Conservation (phyloP, 306 rosid genomes). For the Malus sylvestris region DNA sequence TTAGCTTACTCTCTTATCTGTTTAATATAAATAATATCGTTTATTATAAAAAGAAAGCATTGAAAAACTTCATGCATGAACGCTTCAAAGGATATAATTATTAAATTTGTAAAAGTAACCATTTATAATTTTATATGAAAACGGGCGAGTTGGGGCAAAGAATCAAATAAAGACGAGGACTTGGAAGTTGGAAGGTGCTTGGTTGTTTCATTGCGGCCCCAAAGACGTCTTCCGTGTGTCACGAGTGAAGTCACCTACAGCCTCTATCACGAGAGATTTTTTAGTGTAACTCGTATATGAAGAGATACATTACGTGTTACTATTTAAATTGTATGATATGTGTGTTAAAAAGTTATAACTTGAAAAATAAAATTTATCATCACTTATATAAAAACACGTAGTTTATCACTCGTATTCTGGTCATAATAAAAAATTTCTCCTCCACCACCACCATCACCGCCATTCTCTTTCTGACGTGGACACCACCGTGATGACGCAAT, state of each 20-base stretch:
- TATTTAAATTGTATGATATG: too few relatives aligned
- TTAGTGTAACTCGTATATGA: accelerated
- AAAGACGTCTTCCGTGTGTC: background rate
- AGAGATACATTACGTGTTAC: accelerated
- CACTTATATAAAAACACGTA: too few relatives aligned
- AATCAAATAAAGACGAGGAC: background rate
- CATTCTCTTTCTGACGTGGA: background rate
- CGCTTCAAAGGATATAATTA: too few relatives aligned
- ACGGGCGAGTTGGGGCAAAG: background rate
- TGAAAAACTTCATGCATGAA: background rate
- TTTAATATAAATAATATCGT: too few relatives aligned
- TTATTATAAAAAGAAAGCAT: too few relatives aligned
- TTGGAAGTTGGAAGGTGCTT: background rate
- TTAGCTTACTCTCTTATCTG: too few relatives aligned
- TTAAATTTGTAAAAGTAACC: too few relatives aligned
- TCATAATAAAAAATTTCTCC: background rate
- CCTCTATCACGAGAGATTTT: too few relatives aligned
- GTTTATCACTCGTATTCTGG: accelerated
- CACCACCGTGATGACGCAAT: background rate
- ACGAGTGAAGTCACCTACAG: background rate
- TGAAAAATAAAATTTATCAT: too few relatives aligned
- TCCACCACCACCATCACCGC: background rate
- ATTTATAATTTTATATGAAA: too few relatives aligned
- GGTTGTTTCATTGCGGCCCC: background rate
- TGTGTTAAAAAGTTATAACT: too few relatives aligned